Conservation (phyloP, 768 basidiomycete species). For the Trametopsis cervina region DNA sequence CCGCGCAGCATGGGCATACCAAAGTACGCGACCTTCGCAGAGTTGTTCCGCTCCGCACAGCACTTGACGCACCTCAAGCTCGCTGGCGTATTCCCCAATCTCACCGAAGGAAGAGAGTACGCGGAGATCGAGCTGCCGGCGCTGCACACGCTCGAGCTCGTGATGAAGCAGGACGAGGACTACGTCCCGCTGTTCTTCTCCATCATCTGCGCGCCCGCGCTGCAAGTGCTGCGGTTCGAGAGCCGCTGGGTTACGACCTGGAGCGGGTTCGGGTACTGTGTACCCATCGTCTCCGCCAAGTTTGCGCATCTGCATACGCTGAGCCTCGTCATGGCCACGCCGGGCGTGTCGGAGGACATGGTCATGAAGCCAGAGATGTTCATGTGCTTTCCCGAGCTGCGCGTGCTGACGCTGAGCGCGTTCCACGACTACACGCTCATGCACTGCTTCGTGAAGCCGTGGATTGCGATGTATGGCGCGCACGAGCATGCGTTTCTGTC, state of each 20-base stretch:
- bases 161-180: background rate
- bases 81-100: constrained; percentile 1
- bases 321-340: background rate
- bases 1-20: background rate
- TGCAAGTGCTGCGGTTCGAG: constrained; percentile 1
- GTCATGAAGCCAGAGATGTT: background rate
- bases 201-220: constrained; percentile 1
- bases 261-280: constrained; percentile 1
- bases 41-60: constrained; percentile 1
- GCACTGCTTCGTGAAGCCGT: constrained; percentile 4
- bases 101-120: background rate
- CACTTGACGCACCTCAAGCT: constrained; percentile 4
- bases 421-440: background rate
- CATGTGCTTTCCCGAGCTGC: constrained; percentile 6
- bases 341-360: background rate
- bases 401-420: constrained; percentile 1
- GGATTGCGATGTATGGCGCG: background rate
- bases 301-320: constrained; percentile 1
- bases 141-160: constrained; percentile 4
- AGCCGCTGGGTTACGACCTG: background rate
- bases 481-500: too few species aligned
- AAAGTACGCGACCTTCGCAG: constrained; percentile 1
- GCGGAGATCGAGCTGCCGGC: background rate
- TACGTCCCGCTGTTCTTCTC: constrained; percentile 5
- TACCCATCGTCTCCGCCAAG: constrained; percentile 1